Conservation (phyloP, 257 asterid species). For the Nicotiana obtusifolia region DNA sequence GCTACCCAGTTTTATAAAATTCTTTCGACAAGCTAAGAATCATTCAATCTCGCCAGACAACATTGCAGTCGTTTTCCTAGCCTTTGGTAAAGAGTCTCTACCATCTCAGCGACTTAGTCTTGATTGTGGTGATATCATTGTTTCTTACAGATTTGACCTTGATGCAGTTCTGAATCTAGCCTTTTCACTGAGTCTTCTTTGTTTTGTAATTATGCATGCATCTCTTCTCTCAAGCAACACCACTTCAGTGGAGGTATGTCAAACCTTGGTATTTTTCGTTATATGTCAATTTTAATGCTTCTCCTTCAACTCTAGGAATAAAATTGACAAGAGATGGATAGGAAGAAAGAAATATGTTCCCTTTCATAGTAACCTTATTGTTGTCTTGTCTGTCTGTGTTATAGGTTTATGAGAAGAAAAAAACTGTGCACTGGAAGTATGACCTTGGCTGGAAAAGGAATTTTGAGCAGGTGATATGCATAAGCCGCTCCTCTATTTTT, state of each 20-base stretch:
- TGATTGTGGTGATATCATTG: slow-evolving; percentile 42
- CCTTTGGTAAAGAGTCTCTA: slow-evolving; percentile 53
- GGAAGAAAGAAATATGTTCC: background rate
- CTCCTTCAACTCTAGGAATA: background rate
- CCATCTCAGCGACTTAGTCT: slow-evolving; percentile 3
- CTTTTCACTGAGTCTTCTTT: slow-evolving; percentile 77
- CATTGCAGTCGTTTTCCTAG: slow-evolving; percentile 71
- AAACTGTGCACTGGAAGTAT: slow-evolving; percentile 49
- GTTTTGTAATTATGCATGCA: slow-evolving; percentile 71
- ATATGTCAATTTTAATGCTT: background rate
- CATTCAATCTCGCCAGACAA: slow-evolving; percentile 60
- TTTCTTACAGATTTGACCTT: slow-evolving; percentile 69
- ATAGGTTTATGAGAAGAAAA: slow-evolving; percentile 81
- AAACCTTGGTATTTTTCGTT: background rate
- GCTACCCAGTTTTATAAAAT: slow-evolving; percentile 68
- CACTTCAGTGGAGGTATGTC: slow-evolving; percentile 72
- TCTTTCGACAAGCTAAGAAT: slow-evolving; percentile 43
- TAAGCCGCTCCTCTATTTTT: background rate
- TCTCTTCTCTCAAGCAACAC: slow-evolving; percentile 72
- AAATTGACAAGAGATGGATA: background rate
- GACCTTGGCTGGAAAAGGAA: slow-evolving; percentile 74
- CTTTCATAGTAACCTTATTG: background rate
- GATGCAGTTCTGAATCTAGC: slow-evolving; percentile 93
- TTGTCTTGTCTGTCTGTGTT: background rate
- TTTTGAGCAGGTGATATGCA: slow-evolving; percentile 59